Evolutionary conservation across 1,284 basidiomycete genomes (phyloP).

Genomic region (Austroboletus olivaceoglutinosus): DNA sequence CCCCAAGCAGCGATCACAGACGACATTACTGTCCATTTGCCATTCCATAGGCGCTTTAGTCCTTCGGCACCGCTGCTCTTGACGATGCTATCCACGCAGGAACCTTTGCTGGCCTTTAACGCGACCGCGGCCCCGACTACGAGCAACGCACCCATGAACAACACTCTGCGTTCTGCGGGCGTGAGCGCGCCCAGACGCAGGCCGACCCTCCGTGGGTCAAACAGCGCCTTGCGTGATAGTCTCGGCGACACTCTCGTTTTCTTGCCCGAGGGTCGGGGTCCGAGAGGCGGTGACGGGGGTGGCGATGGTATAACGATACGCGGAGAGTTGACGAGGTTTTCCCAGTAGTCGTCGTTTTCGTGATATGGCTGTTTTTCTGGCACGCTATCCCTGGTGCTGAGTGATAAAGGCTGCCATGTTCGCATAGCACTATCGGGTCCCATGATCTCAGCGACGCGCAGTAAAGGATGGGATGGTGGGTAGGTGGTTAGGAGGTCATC

Average conservation of each 20-base stretch:
- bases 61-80: conserved; percentile 17
- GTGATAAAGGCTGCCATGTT: conserved; percentile 24
- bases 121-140: conserved; percentile 67
- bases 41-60: conserved; percentile 26
- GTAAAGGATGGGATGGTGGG: conserved; percentile 45
- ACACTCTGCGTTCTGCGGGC: conserved; percentile 42
- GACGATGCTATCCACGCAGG: conserved; percentile 18
- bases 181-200: conserved; percentile 29
- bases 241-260: conserved; percentile 13
- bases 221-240: conserved; percentile 24
- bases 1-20: conserved; percentile 31
- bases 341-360: conserved; percentile 52
- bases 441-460: conserved; percentile 60
- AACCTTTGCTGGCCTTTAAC: conserved; percentile 30
- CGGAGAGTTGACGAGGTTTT: conserved; percentile 58
- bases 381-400: conserved; percentile 7
- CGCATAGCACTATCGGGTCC: conserved; percentile 61
- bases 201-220: conserved; percentile 25
- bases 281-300: conserved; percentile 22
- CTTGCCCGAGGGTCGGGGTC: conserved; percentile 10
- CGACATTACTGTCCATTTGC: conserved; percentile 24
- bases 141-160: conserved; percentile 62
- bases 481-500: conserved; percentile 43
- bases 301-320: conserved; percentile 52
- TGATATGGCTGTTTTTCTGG: conserved; percentile 13